These are phyloP conservation scores for Colletotrichum magnum DNA, from an alignment of 2,329 filamentous ascomycete genomes.

Conservation along the genomic window DNA sequence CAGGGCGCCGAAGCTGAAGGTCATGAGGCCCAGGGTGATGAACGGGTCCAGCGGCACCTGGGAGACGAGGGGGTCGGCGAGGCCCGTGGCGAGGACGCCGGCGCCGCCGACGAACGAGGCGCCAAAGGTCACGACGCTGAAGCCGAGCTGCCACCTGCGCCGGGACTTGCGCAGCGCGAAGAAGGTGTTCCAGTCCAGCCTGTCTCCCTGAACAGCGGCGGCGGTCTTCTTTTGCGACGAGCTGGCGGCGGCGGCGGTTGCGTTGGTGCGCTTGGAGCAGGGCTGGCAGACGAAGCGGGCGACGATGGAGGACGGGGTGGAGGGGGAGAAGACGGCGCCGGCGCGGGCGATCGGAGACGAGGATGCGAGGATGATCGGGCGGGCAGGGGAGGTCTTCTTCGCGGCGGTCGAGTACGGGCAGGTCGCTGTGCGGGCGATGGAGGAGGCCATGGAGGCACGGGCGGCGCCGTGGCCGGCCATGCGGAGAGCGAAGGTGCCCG, in stretches of 20 bases:
- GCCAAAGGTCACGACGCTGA: slow-evolving; percentile 77
- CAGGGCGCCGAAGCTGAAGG: slow-evolving; percentile 80
- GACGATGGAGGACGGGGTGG: slow-evolving; percentile 43
- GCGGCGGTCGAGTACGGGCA: slow-evolving; percentile 49
- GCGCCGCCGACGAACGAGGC: slow-evolving; percentile 74
- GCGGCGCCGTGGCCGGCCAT: slow-evolving; percentile 46
- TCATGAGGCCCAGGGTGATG: slow-evolving; percentile 85
- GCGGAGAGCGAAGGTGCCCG: slow-evolving; percentile 50
- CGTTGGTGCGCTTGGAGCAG: slow-evolving; percentile 36
- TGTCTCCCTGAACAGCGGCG: slow-evolving; percentile 41
- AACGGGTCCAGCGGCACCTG: slow-evolving; percentile 90
- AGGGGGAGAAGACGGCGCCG: slow-evolving; percentile 39
- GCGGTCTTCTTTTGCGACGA: slow-evolving; percentile 38
- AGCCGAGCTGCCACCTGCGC: slow-evolving; percentile 84
- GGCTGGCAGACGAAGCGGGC: slow-evolving; percentile 41
- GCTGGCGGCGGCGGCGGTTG: slow-evolving; percentile 30
- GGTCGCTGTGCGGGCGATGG: slow-evolving; percentile 34
- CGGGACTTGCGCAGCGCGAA: slow-evolving; percentile 90
- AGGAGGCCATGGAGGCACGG: slow-evolving; percentile 33
- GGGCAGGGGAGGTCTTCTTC: slow-evolving; percentile 31
- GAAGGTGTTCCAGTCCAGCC: slow-evolving; percentile 92
- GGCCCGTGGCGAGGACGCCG: slow-evolving; percentile 76
- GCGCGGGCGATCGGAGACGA: slow-evolving; percentile 33
- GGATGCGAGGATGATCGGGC: slow-evolving; percentile 37
- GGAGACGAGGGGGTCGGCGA: slow-evolving; percentile 78